Base-by-base conservation (phyloP, 176 grass and related monocot genomes). In the Musa troglodytarum region DNA sequence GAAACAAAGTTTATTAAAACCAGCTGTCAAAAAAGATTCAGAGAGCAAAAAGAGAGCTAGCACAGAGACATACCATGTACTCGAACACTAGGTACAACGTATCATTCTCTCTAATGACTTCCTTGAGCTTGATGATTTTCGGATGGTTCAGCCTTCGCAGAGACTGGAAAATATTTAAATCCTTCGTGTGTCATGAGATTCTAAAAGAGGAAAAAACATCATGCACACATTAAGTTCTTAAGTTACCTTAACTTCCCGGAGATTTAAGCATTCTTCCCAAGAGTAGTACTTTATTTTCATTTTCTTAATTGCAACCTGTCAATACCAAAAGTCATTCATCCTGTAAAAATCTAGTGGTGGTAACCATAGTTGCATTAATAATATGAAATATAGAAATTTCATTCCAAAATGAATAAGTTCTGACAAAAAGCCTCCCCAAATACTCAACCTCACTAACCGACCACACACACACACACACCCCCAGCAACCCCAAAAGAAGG, bases 251-350 rank as follows among this genome's bases (percentile, higher is more conserved):
- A 99, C 95, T 99, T 99, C 95, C 17, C 95, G 90, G 54, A 99
- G 95, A 79, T 89, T 89, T 75, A 99, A 84, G 83, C 95, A 99
- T 52, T 99, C 95, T 51, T 99, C 95, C 95, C 95, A 99, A 51
- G 90, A 91, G 77, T 79, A 87, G 74, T 99, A 99, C 63, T 94
- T 99, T 81, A 89, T 94, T 86, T 99, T 99, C 95, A 99, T 99
- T 93, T 99, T 94, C 86, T 99, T 99, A 71, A 99, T 99, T 2
- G 95, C 95, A 65, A 94, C 90, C 95, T 99, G 74, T 72, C 61
- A 84, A 74, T 49, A 43, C 34, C 34, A 43, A 43, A 43, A 43
- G 3, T 43, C 34, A 43, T 43, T 43, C 34, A 43, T 43, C 29
- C 29, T 29, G 29, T 29, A 29, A 29, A 0, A 29, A 29, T 29